phyloP scores from a whole-genome alignment of 1,284 basidiomycete species.

The Papiliotrema fonsecae region DNA sequence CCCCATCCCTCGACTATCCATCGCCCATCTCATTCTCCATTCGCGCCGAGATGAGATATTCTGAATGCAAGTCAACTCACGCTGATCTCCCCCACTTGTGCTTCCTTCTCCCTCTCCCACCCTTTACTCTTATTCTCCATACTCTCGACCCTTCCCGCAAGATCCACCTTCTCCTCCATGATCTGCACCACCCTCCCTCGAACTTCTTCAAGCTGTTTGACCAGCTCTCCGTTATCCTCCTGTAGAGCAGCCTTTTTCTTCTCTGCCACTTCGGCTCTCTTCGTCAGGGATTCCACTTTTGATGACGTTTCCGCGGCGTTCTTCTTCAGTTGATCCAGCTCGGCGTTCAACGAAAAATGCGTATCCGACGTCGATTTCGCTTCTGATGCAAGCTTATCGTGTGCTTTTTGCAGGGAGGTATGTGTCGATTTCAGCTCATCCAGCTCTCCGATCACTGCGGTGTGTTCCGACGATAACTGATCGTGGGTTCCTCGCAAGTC shows the following conservation, averaged over 20 bases:
- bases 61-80: slow-evolving; percentile 9
- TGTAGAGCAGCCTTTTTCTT: slow-evolving; percentile 40
- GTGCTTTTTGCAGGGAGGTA: slow-evolving; percentile 12
- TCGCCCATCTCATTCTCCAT: not conserved
- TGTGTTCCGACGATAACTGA: slow-evolving; percentile 13
- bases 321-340: slow-evolving; percentile 9
- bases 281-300: slow-evolving; percentile 21
- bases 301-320: slow-evolving; percentile 22
- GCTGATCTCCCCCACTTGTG: slow-evolving; percentile 17
- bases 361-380: slow-evolving; percentile 7
- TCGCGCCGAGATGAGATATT: not conserved
- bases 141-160: slow-evolving; percentile 28
- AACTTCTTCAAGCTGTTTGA: slow-evolving; percentile 46
- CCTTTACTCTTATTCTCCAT: slow-evolving; percentile 25
- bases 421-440: slow-evolving; percentile 14
- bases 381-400: slow-evolving; percentile 12
- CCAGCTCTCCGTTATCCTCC: slow-evolving; percentile 43
- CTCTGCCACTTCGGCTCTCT: slow-evolving; percentile 39
- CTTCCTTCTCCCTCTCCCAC: slow-evolving; percentile 27
- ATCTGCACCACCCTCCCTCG: slow-evolving; percentile 39
- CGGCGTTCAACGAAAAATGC: slow-evolving; percentile 12
- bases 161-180: slow-evolving; percentile 44
- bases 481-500: slow-evolving; percentile 21
- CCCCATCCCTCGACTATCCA: too few species aligned
- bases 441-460: slow-evolving; percentile 8